Percentiles rank a stretch among this genome's conserved stretches.
phyloP scores from a whole-genome alignment of 202 grass and related monocot genomes.

The Zizania palustris region DNA sequence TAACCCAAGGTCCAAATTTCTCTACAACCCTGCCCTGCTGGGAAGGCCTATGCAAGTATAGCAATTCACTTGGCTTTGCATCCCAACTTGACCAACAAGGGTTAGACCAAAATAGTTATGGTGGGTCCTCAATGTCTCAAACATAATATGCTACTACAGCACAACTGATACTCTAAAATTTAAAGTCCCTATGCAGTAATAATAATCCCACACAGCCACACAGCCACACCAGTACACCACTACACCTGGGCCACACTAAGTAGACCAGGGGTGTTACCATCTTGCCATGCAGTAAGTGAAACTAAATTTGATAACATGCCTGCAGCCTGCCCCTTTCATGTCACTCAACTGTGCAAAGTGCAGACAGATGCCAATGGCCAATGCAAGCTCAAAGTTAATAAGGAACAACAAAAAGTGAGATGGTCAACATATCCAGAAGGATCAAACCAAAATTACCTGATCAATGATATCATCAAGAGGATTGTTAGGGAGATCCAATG shows the following conservation, averaged over 20 bases:
- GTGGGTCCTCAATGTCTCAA: conserved; percentile 10
- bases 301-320: conserved; percentile 9
- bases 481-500: conserved; percentile 97
- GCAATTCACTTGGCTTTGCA: conserved; percentile 1
- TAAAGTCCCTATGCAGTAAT: background rate
- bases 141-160: conserved; percentile 16
- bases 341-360: conserved; percentile 2
- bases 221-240: too few species aligned
- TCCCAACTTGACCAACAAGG: conserved; percentile 1
- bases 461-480: conserved; percentile 98
- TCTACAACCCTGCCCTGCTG: background rate
- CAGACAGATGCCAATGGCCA: conserved; percentile 26
- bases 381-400: conserved; percentile 35
- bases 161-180: background rate
- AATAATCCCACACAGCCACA: background rate
- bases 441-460: conserved; percentile 64
- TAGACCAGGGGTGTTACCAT: conserved; percentile 1
- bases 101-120: background rate
- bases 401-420: conserved; percentile 11
- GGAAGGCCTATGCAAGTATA: background rate
- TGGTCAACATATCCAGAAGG: background rate
- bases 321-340: background rate
- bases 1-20: background rate
- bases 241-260: conserved; percentile 11
- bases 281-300: background rate